A percentile compares a stretch with the other conserved stretches of the same genome.
These are phyloP conservation scores for Microsporum audouinii DNA, from an alignment of 2,329 filamentous ascomycete species.

Conservation along the genomic window DNA sequence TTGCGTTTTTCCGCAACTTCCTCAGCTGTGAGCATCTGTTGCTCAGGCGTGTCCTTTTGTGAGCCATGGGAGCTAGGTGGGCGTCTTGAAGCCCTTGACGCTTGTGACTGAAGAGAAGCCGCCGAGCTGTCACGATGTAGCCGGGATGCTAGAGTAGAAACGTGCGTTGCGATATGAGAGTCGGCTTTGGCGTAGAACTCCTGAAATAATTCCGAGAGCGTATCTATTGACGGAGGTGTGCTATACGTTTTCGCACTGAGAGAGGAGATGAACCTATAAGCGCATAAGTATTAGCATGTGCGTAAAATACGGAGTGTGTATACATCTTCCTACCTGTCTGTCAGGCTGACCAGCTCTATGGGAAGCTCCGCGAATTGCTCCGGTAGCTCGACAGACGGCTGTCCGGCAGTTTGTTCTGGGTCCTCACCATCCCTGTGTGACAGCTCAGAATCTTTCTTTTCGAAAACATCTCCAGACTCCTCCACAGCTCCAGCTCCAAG, in stretches of 20 bases:
- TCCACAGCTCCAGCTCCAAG: slow-evolving; percentile 15
- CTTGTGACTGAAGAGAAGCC: slow-evolving; percentile 42
- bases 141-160: slow-evolving; percentile 63
- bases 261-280: slow-evolving; percentile 71
- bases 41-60: slow-evolving; percentile 40
- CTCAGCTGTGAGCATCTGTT: slow-evolving; percentile 82
- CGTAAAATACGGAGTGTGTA: background rate
- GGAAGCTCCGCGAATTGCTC: slow-evolving; percentile 74
- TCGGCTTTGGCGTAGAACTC: slow-evolving; percentile 81
- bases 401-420: slow-evolving; percentile 10
- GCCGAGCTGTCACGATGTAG: slow-evolving; percentile 58
- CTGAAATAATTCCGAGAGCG: slow-evolving; percentile 76
- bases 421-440: slow-evolving; percentile 9
- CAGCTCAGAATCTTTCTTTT: slow-evolving; percentile 30
- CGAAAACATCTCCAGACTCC: slow-evolving; percentile 33
- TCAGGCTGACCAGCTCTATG: slow-evolving; percentile 82
- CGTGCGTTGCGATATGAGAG: slow-evolving; percentile 73
- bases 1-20: slow-evolving; percentile 73
- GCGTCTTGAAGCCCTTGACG: slow-evolving; percentile 46
- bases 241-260: slow-evolving; percentile 77
- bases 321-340: slow-evolving; percentile 55
- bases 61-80: slow-evolving; percentile 44
- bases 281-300: background rate
- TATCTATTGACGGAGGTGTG: slow-evolving; percentile 70
- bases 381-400: slow-evolving; percentile 25